Evolutionary conservation across 2,329 filamentous ascomycete species (phyloP), one percentile per base, ranked within the genome.

Genomic region (Colletotrichum echinochloae): DNA sequence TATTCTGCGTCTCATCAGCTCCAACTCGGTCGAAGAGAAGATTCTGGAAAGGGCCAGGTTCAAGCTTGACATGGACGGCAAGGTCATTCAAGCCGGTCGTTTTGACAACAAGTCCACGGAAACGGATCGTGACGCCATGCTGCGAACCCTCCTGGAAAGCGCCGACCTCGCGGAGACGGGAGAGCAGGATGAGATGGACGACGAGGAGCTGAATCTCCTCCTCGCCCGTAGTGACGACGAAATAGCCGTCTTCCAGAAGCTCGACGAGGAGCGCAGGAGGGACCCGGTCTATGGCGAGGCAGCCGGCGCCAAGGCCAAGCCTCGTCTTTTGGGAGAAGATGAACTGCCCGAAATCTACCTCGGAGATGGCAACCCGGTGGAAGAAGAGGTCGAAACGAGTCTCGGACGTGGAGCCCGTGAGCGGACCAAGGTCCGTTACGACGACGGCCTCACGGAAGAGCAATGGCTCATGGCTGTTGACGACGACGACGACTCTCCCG

Each of bases 61-160:
- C 88, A 99, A 99, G 88, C 89, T 99, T 74, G 95, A 98, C 81
- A 98, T 99, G 92, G 96, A 99, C 78, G 95, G 96, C 84, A 99
- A 99, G 82, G 95, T 99, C 79, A 99, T 99, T 76, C 96, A 99
- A 80, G 96, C 96, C 70, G 96, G 96, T 90, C 97, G 97, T 79
- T 99, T 99, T 84, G 96, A 99, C 76, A 98, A 99, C 85, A 99
- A 98, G 79, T 99, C 96, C 1, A 98, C 96, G 0, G 96, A 98
- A 80, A 97, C 97, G 65, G 96, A 99, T 82, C 94, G 96, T 86
- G 96, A 99, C 78, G 95, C 96, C 52, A 95, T 99, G 89, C 86
- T 99, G 75, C 91, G 96, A 77, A 97, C 97, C 59, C 90, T 99
- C 78, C 86, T 99, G 71, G 96, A 99, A 80, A 92, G 92, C 70